Base-by-base conservation (phyloP, 495 filamentous ascomycete genomes). In the Aspergillus heteromorphus region DNA sequence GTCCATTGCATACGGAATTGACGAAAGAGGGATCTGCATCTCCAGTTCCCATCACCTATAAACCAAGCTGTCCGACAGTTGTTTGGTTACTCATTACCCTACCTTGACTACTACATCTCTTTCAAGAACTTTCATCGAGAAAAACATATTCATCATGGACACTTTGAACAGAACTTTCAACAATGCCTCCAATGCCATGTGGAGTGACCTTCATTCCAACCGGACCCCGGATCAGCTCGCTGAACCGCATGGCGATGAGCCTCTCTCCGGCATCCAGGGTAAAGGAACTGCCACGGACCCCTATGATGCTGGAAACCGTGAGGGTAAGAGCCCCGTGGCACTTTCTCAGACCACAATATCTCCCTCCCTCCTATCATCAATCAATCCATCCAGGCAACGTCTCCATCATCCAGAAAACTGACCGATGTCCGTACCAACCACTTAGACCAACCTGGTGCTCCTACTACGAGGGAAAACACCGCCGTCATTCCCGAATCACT, bases 241-340 rank as follows among this genome's bases (percentile, higher is more conserved):
- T 11, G 41, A 55, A 17, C 54, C 60, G 36, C 62, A 67, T n/a
- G 61, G 68, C 42, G 68, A 73, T 19, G 73, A 77, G 42, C 74
- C 74, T 10, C 53, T 75, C 11, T 65, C 74, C n/a, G 72, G 74
- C 13, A 56, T 75, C 13, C 67, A 74, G 49, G 72, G 73, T 25
- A 65, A 61, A 53, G 73, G 71, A 40, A 56, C 45, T 9, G 54
- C 41, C 16, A 71, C 61, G 16, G 72, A 78, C 51, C 74, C 74
- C 5, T 78, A 74, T 40, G 73, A 76, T 54, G 71, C 63, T 31
- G 74, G 73, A 25, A 75, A 59, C 29, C 36, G 54, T 42, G 49
- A 61, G 16, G 47, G 50, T 55, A 57, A 54, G n/a, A 40, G 21
- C 0, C 17, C 13, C 31, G 5, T 20, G 19, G 27, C n/a, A 4